These are phyloP conservation scores for Colletotrichum sp. DNA, from an alignment of 2,329 filamentous ascomycete species.

Conservation along the genomic window DNA sequence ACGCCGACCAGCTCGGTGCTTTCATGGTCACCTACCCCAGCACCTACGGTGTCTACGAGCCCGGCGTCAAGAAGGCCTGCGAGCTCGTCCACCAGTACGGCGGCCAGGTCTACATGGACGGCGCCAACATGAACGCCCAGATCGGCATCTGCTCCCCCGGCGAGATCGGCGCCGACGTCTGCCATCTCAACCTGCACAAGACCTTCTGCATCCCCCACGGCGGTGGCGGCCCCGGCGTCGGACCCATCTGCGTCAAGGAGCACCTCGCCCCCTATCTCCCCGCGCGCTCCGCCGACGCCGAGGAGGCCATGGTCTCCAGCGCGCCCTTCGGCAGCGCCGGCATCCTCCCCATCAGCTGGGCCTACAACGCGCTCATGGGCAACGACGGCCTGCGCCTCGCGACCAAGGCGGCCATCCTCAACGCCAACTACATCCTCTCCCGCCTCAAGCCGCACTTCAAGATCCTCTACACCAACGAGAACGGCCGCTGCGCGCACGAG, in stretches of 20 bases:
- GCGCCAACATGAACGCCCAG: constrained; percentile 98
- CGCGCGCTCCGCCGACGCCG: constrained; percentile 41
- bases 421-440: constrained; percentile 95
- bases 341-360: constrained; percentile 93
- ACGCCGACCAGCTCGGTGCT: constrained; percentile 83
- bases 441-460: constrained; percentile 85
- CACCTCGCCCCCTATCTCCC: constrained; percentile 82
- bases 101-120: constrained; percentile 98
- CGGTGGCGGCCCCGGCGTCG: constrained; percentile 90
- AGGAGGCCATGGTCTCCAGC: constrained; percentile 72
- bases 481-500: constrained; percentile 92
- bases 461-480: constrained; percentile 91
- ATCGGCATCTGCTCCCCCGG: constrained; percentile 95
- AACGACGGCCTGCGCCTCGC: constrained; percentile 82
- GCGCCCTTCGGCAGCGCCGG: constrained; percentile 88
- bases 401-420: constrained; percentile 91
- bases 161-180: constrained; percentile 94
- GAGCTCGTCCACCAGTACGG: constrained; percentile 85
- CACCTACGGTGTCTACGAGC: constrained; percentile 95
- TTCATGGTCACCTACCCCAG: constrained; percentile 98
- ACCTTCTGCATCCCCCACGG: constrained; percentile 98
- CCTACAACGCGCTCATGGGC: constrained; percentile 95
- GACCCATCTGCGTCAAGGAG: constrained; percentile 88
- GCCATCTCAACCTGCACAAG: constrained; percentile 97
- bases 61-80: constrained; percentile 84